A percentile compares a stretch with the other conserved stretches of the same genome.
Evolutionary conservation across 257 asterid genomes (phyloP).

Genomic region (Ocimum tenuiflorum): DNA sequence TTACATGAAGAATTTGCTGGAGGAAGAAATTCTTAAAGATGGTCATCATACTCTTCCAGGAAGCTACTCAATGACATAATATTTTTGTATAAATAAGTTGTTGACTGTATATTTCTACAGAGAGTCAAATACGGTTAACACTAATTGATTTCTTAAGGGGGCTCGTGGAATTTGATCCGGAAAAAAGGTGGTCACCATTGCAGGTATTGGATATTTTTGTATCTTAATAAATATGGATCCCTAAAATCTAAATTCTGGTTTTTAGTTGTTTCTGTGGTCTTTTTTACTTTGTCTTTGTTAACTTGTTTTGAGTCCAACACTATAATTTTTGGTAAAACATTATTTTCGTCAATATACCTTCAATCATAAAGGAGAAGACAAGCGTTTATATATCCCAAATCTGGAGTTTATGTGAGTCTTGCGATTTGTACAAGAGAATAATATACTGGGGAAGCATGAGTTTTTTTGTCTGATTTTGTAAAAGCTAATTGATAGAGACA

Average conservation of each 20-base stretch:
- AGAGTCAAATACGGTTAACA: constrained; percentile 68
- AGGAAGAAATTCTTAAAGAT: constrained; percentile 77
- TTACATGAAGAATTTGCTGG: constrained; percentile 61
- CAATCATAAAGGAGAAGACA: too few relatives aligned
- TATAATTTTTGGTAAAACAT: neutral
- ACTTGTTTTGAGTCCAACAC: neutral
- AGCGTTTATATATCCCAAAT: too few relatives aligned
- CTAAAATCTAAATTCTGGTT: constrained; percentile 12
- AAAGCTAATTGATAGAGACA: neutral
- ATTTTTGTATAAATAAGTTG: neutral
- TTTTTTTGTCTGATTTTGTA: too few relatives aligned
- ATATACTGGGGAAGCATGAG: too few relatives aligned
- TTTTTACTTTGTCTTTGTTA: neutral
- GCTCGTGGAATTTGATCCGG: constrained; percentile 95
- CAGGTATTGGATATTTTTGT: constrained; percentile 50
- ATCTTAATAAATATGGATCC: constrained; percentile 5
- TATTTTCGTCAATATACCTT: constrained; percentile 6
- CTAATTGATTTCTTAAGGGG: constrained; percentile 94
- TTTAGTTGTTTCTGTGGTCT: constrained; percentile 2
- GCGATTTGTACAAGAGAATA: too few relatives aligned
- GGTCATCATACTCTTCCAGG: constrained; percentile 18
- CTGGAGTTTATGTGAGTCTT: too few relatives aligned
- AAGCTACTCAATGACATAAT: constrained; percentile 8
- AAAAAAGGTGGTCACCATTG: constrained; percentile 94
- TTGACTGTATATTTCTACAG: constrained; percentile 40